Evolutionary conservation across 2,329 filamentous ascomycete genomes (phyloP).

Genomic region (Pseudodiploospora longispora): DNA sequence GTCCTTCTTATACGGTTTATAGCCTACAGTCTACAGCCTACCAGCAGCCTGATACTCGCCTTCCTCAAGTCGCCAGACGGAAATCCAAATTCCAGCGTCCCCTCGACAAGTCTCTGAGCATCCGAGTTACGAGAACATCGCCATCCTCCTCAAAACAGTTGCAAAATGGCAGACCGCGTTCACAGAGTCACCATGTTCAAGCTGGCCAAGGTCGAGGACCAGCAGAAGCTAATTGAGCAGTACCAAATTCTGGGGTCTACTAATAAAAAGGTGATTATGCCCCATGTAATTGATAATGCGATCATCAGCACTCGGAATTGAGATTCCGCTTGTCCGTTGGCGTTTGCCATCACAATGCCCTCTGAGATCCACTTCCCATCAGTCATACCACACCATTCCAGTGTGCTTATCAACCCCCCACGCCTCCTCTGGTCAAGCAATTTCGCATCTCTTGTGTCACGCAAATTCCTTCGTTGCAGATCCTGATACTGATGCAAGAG

Average conservation of each 20-base stretch:
- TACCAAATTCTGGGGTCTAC: conserved; percentile 33
- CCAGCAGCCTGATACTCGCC: no score
- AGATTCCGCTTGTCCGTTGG: not conserved
- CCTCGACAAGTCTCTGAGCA: no score
- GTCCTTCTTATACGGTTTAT: no score
- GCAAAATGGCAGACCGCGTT: conserved; percentile 31
- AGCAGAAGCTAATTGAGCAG: conserved; percentile 34
- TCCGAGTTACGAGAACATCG: no score
- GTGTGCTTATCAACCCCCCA: no score
- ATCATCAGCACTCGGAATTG: not conserved
- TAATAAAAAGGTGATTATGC: conserved; percentile 31
- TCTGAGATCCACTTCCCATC: not conserved
- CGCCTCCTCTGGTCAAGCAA: not conserved
- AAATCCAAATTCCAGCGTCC: no score
- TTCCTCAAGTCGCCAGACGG: no score
- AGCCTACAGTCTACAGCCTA: no score
- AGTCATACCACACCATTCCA: no score
- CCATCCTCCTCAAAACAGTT: not conserved
- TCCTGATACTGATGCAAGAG: not conserved
- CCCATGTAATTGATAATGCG: no score
- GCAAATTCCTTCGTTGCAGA: conserved; percentile 6
- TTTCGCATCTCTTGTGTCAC: not conserved
- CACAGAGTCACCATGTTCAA: conserved; percentile 48
- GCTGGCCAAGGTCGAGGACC: conserved; percentile 35
- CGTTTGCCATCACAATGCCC: not conserved